These are phyloP conservation scores for Penicillium soppii DNA, from an alignment of 495 filamentous ascomycete species.

Conservation along the genomic window DNA sequence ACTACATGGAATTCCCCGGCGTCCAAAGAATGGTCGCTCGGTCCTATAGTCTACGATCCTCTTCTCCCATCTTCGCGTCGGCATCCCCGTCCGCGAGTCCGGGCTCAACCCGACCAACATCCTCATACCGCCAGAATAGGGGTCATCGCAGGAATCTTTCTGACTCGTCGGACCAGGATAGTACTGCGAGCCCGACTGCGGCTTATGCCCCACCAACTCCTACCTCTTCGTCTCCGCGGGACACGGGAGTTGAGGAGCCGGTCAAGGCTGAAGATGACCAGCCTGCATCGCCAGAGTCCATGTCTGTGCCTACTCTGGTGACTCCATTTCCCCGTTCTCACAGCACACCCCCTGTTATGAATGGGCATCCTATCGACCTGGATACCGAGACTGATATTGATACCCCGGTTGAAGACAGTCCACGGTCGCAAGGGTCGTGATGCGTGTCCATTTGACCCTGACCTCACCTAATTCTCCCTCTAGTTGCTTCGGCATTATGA, in stretches of 20 bases:
- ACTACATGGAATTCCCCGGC: constrained; percentile 55
- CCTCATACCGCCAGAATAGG: constrained; percentile 31
- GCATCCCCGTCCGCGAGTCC: constrained; percentile 48
- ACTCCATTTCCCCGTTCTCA: constrained; percentile 30
- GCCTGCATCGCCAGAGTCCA: constrained; percentile 16
- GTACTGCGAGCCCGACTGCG: constrained; percentile 35
- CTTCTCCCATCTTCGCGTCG: constrained; percentile 41
- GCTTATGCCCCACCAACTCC: constrained; percentile 51
- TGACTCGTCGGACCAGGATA: constrained; percentile 37
- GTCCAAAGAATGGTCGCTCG: constrained; percentile 57
- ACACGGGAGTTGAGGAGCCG: constrained; percentile 17
- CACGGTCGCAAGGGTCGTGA: constrained; percentile 1
- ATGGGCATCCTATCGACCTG: constrained; percentile 13
- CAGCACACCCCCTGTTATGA: constrained; percentile 44
- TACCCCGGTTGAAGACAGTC: neutral
- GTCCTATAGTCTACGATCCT: constrained; percentile 45
- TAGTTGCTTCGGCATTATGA: neutral
- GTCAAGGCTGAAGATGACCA: constrained; percentile 6
- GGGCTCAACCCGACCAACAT: constrained; percentile 40
- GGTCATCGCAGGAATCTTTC: constrained; percentile 42
- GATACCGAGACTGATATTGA: constrained; percentile 6
- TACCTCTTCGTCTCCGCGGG: constrained; percentile 30
- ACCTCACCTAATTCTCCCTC: neutral
- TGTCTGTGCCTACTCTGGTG: constrained; percentile 22
- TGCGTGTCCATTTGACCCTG: neutral